Base-by-base conservation (phyloP, 148 eudicot species). In the Rhododendron molle region DNA sequence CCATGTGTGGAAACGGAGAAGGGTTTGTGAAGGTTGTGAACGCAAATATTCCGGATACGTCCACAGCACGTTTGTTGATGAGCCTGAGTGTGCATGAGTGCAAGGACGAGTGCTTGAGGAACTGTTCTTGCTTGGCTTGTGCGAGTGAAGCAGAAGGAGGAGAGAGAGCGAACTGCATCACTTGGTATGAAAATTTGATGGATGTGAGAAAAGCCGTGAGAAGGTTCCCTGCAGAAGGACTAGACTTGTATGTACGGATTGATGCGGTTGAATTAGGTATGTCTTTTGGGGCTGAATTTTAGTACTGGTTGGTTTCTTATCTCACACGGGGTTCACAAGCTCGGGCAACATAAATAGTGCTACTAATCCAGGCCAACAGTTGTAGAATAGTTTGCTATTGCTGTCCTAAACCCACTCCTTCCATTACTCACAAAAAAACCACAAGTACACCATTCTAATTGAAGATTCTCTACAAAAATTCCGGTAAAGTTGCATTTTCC, bases 1-100 rank as follows among this genome's bases (percentile, higher is more conserved):
- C 85, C 3, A 83, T 85, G 90, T 93, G 95, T 76, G 81, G 52
- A 32, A 89, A 82, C 4, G 90, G 90, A 26, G 94, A 90, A 77
- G 94, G 95, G 76, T 93, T 93, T 81, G 67, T 89, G 15, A 89
- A 85, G 85, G 4, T 90, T 50, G 52, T 80, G 0, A 79, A 74
- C 3, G 90, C 90, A 20, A 90, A 89, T 86, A 1, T 91, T 47
- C 95, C 95, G 1, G 94, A 92, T 78, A 88, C 93, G 23, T 78
- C 20, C 16, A 28, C 50, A 13, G 38, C 62, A 49, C 26, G 14
- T 26, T 3, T 11, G 1, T 3, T 0, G 58, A 30, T 1, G 47
- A 49, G 32, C 21, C 18, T 28, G 1, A 79, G 82, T 21, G 6
- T 28, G 12, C 18, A 79, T 26, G 82, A 49, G 62, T 80, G 82